A percentile compares a stretch with the other conserved stretches of the same genome.
Evolutionary conservation across 371 early-diverging fungal species (phyloP).

Genomic region (Circinella minor): DNA sequence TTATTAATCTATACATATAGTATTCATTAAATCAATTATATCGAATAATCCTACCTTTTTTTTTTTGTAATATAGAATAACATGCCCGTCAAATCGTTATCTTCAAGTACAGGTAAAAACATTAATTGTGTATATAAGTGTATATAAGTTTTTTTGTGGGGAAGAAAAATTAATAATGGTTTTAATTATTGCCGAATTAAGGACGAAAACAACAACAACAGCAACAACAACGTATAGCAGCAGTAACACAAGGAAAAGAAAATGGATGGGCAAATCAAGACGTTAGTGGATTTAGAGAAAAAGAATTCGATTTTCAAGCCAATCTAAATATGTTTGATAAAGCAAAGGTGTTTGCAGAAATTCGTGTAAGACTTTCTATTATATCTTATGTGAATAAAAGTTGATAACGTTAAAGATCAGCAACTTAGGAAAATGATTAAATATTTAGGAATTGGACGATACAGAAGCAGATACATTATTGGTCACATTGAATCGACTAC

Average conservation of each 20-base stretch:
- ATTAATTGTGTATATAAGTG: neutral
- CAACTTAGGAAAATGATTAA: no score
- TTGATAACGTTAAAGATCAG: no score
- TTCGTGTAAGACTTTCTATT: constrained; percentile 54
- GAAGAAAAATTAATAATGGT: no score
- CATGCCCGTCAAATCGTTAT: constrained; percentile 3
- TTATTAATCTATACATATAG: neutral
- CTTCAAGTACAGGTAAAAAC: neutral
- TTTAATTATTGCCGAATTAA: neutral
- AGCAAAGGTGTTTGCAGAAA: constrained; percentile 79
- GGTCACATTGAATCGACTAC: constrained; percentile 69
- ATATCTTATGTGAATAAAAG: neutral
- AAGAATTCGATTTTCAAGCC: constrained; percentile 86
- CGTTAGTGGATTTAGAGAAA: constrained; percentile 58
- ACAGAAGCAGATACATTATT: constrained; percentile 74
- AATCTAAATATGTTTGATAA: constrained; percentile 82
- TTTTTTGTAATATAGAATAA: neutral
- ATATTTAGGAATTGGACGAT: constrained; percentile 62
- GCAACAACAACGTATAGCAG: constrained; percentile 4
- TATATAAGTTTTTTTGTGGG: no score
- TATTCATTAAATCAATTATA: no score
- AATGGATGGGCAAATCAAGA: constrained; percentile 66
- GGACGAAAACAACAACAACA: constrained; percentile 24
- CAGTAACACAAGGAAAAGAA: constrained; percentile 10
- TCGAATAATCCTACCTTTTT: neutral